Conservation (phyloP, 805 yeast species). For the Crinitomyces ghanaensis region DNA sequence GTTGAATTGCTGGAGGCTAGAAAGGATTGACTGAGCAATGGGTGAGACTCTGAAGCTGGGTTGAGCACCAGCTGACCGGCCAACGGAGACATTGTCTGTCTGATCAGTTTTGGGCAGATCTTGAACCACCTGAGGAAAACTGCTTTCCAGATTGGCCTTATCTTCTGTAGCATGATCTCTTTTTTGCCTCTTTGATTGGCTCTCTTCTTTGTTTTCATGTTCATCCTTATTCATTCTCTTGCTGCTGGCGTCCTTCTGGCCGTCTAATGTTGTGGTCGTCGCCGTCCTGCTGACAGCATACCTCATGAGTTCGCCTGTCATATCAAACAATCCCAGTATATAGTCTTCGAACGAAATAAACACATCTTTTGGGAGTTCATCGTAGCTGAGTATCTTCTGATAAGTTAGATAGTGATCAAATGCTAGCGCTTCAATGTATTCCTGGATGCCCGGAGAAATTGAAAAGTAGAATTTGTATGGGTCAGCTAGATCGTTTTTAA, state of each 20-base stretch:
- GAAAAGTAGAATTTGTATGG: conserved; percentile 12
- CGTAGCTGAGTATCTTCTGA: not conserved
- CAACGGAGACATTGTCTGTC: not conserved
- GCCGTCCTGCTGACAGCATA: conserved; percentile 28
- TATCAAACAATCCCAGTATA: conserved; percentile 31
- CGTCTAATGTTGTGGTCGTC: no score
- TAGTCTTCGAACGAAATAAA: conserved; percentile 24
- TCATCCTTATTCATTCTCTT: no score
- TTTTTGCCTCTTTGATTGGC: not conserved
- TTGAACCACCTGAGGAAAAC: not conserved
- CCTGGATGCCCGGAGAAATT: conserved; percentile 19
- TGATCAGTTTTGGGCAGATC: not conserved
- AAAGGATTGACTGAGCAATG: conserved; percentile 10
- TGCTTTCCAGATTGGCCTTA: not conserved
- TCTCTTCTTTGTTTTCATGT: conserved; percentile 1
- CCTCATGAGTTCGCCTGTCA: conserved; percentile 34
- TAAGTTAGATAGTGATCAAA: conserved; percentile 13
- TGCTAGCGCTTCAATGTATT: conserved; percentile 19
- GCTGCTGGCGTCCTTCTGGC: not conserved
- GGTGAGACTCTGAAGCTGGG: conserved; percentile 6
- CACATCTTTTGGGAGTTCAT: conserved; percentile 4
- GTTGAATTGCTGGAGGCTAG: conserved; percentile 10
- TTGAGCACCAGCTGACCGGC: not conserved
- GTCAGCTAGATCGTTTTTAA: conserved; percentile 5
- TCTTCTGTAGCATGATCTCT: not conserved